A percentile compares a stretch with the other conserved stretches of the same genome.
phyloP scores from a whole-genome alignment of 257 asterid genomes.

The Nicotiana knightiana region DNA sequence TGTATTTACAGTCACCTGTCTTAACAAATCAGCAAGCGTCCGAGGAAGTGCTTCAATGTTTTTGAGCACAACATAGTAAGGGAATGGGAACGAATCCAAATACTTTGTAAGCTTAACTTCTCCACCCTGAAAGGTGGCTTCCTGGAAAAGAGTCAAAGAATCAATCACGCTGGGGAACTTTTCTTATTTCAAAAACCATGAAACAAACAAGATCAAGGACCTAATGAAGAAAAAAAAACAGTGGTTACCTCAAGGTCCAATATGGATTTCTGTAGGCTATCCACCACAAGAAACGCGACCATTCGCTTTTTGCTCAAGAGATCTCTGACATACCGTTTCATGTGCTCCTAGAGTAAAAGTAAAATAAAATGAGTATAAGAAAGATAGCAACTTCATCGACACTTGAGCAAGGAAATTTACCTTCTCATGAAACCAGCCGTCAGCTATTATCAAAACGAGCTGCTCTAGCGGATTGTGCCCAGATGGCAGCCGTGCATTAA shows the following conservation, averaged over 20 bases:
- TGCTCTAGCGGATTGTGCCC: conserved; percentile 92
- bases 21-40: conserved; percentile 77
- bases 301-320: conserved; percentile 64
- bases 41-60: conserved; percentile 87
- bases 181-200: neutral
- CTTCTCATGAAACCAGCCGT: conserved; percentile 87
- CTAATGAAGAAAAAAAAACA: neutral
- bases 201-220: neutral
- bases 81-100: conserved; percentile 85
- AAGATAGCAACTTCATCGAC: neutral
- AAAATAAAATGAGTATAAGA: neutral
- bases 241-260: conserved; percentile 48
- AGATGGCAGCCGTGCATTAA: conserved; percentile 69
- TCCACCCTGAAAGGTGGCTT: conserved; percentile 37
- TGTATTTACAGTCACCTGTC: conserved; percentile 50
- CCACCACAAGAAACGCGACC: conserved; percentile 84
- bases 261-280: conserved; percentile 66
- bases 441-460: conserved; percentile 89
- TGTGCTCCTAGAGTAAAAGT: conserved; percentile 36
- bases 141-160: conserved; percentile 35
- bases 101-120: conserved; percentile 39
- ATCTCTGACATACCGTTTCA: conserved; percentile 73
- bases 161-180: neutral
- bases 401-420: conserved; percentile 23
- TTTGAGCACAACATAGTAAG: conserved; percentile 72